phyloP scores from a whole-genome alignment of 768 basidiomycete genomes.

The Phlegmacium glaucopus region DNA sequence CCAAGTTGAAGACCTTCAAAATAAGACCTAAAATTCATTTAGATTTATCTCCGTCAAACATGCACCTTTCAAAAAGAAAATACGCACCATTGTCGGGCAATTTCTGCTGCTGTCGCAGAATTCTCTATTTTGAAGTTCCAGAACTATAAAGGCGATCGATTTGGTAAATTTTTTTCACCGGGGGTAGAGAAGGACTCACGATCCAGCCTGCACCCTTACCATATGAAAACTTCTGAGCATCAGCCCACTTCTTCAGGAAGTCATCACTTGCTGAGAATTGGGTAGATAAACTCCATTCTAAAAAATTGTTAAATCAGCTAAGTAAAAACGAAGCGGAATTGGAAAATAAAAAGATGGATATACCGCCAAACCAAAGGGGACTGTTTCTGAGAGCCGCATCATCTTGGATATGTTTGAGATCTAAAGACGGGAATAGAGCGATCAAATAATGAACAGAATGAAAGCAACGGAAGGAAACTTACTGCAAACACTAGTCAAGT shows the following conservation, averaged over 20 bases:
- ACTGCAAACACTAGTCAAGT: conserved; percentile 71
- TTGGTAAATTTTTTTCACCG: too few relatives aligned
- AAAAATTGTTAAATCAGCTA: too few relatives aligned
- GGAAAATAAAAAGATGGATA: background rate
- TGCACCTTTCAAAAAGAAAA: background rate
- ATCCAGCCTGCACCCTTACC: conserved; percentile 63
- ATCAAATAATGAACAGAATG: background rate
- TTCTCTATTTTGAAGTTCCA: conserved; percentile 78
- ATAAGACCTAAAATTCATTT: conserved; percentile 60
- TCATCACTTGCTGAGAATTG: conserved; percentile 59
- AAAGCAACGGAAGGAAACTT: conserved; percentile 18
- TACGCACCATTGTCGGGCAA: conserved; percentile 64
- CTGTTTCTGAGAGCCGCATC: conserved; percentile 33
- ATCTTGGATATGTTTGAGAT: conserved; percentile 50
- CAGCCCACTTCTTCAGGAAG: conserved; percentile 68
- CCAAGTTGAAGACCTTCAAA: conserved; percentile 54
- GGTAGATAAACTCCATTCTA: conserved; percentile 55
- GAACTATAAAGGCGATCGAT: conserved; percentile 22
- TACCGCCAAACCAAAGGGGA: conserved; percentile 41
- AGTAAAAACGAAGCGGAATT: background rate
- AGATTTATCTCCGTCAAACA: background rate
- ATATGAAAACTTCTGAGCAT: conserved; percentile 70
- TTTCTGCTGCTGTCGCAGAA: conserved; percentile 44
- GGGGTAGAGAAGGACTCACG: conserved; percentile 35
- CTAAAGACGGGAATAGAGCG: conserved; percentile 38